Evolutionary conservation across 1,139 yeast species (phyloP).

Genomic region (Arxiozyma slooffiae): DNA sequence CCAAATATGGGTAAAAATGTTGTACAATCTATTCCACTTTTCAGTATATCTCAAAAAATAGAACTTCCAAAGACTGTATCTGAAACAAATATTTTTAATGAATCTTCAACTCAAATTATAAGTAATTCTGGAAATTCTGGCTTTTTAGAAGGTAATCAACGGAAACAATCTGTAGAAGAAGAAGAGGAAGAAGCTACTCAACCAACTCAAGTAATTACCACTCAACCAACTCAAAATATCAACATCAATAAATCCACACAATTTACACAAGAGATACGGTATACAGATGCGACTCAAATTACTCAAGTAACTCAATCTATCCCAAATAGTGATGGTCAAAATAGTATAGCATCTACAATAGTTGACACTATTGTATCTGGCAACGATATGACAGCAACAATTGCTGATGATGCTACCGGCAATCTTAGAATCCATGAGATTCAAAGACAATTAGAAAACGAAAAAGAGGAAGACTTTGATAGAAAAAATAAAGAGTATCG

Average conservation of each 20-base stretch:
- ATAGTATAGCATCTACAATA: neutral
- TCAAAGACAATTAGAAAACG: slow-evolving; percentile 12
- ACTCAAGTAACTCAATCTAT: neutral
- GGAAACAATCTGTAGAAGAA: neutral
- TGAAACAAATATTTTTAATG: neutral
- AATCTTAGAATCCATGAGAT: slow-evolving; percentile 14
- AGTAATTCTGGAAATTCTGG: neutral
- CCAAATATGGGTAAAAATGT: neutral
- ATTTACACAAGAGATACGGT: neutral
- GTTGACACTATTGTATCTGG: slow-evolving; percentile 1
- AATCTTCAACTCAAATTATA: neutral
- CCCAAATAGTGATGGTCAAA: neutral
- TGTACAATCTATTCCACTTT: neutral
- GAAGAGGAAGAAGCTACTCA: neutral
- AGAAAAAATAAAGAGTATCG: slow-evolving; percentile 11
- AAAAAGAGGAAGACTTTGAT: slow-evolving; percentile 2
- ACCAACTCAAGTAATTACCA: neutral
- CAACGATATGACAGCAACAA: neutral
- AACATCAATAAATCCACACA: neutral
- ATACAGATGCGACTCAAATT: neutral
- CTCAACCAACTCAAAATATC: slow-evolving; percentile 1
- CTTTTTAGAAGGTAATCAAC: neutral
- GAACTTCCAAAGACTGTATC: neutral
- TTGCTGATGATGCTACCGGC: neutral
- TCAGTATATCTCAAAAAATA: neutral